Evolutionary conservation across 2,329 filamentous ascomycete species (phyloP).

Genomic region (Penicillium sp.): DNA sequence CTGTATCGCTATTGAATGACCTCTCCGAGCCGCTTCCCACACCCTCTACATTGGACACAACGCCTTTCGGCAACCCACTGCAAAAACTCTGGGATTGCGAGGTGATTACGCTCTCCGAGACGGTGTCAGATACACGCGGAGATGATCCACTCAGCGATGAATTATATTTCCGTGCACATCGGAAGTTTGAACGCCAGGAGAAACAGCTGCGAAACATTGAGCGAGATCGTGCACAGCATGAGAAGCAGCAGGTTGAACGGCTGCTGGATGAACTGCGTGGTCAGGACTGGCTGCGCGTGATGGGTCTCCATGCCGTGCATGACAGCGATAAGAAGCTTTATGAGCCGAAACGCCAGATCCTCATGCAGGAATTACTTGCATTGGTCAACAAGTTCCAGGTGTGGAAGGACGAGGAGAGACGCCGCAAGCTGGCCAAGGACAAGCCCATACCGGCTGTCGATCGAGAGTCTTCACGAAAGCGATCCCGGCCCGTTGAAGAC

Average conservation of each 20-base stretch:
- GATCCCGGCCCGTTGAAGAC: slow-evolving; percentile 39
- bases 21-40: slow-evolving; percentile 36
- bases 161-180: slow-evolving; percentile 58
- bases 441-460: slow-evolving; percentile 37
- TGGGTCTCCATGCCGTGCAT: slow-evolving; percentile 83
- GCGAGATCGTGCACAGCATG: slow-evolving; percentile 63
- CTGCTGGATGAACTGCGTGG: slow-evolving; percentile 79
- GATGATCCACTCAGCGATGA: slow-evolving; percentile 57
- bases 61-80: slow-evolving; percentile 39
- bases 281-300: slow-evolving; percentile 86
- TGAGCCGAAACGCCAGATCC: slow-evolving; percentile 79
- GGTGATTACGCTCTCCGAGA: slow-evolving; percentile 20
- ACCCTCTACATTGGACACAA: slow-evolving; percentile 18
- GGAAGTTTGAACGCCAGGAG: slow-evolving; percentile 62
- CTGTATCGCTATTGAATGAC: slow-evolving; percentile 67
- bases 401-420: slow-evolving; percentile 89
- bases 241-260: slow-evolving; percentile 63
- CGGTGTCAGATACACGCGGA: slow-evolving; percentile 9
- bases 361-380: slow-evolving; percentile 75
- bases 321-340: slow-evolving; percentile 83
- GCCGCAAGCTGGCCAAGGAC: slow-evolving; percentile 72
- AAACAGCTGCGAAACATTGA: slow-evolving; percentile 68
- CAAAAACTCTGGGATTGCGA: slow-evolving; percentile 40
- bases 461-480: slow-evolving; percentile 14
- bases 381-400: slow-evolving; percentile 82